Conservation (phyloP, 2,329 filamentous ascomycete genomes). For the Ceratocystis papillata region DNA sequence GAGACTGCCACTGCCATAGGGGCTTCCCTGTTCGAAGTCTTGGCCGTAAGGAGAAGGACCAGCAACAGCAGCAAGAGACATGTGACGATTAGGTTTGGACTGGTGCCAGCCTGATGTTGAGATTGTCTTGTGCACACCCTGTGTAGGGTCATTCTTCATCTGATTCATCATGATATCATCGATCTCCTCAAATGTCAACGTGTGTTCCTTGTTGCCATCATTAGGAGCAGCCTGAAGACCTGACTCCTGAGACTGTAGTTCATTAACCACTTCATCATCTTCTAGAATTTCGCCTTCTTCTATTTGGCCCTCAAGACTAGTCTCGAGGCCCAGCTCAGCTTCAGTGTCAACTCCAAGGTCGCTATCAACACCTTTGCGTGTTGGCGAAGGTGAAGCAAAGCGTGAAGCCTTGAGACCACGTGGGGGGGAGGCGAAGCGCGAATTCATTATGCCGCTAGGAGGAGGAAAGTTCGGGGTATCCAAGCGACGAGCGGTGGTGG, state of each 20-base stretch:
- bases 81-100: conserved; percentile 34
- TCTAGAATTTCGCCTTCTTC: conserved; percentile 28
- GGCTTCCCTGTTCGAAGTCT: not conserved
- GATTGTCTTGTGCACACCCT: conserved; percentile 56
- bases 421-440: conserved; percentile 40
- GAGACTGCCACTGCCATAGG: conserved; percentile 55
- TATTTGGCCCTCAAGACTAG: conserved; percentile 30
- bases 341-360: not conserved
- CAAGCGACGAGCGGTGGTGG: conserved; percentile 25
- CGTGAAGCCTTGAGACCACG: conserved; percentile 37
- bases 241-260: conserved; percentile 25
- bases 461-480: conserved; percentile 25
- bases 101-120: conserved; percentile 37
- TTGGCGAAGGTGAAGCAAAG: conserved; percentile 38
- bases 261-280: conserved; percentile 19
- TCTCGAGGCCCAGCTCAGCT: conserved; percentile 32
- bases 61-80: conserved; percentile 32
- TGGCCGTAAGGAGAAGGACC: conserved; percentile 14
- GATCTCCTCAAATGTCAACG: conserved; percentile 65
- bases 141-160: conserved; percentile 62
- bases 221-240: conserved; percentile 27
- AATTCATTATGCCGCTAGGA: conserved; percentile 33
- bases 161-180: conserved; percentile 94
- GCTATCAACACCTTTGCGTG: conserved; percentile 33
- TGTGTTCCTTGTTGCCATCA: conserved; percentile 29